Conservation (phyloP, 108 stramenopile genomes). For the Schizochytrium sp. region DNA sequence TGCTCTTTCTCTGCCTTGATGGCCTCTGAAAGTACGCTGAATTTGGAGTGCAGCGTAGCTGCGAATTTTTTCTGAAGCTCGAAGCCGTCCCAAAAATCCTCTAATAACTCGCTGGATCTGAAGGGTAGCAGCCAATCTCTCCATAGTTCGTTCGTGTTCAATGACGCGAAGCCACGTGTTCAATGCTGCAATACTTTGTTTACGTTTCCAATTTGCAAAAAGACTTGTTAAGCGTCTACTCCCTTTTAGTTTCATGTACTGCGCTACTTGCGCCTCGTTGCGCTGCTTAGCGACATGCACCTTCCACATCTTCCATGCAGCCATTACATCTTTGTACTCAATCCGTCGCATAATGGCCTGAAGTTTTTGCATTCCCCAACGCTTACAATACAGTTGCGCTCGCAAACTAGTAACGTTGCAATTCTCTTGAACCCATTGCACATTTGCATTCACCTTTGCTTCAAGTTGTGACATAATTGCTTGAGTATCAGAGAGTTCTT, state of each 20-base stretch:
- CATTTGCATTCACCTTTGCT: constrained; percentile 27
- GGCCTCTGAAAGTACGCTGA: neutral
- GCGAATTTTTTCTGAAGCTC: neutral
- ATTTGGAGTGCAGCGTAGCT: neutral
- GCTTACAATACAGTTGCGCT: constrained; percentile 48
- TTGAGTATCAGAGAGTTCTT: neutral
- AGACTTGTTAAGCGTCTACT: constrained; percentile 19
- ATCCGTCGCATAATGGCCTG: constrained; percentile 48
- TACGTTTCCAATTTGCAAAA: constrained; percentile 52
- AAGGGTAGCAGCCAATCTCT: constrained; percentile 27
- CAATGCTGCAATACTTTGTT: constrained; percentile 35
- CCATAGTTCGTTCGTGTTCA: constrained; percentile 8
- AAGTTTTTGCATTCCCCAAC: constrained; percentile 61
- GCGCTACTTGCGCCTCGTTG: constrained; percentile 53
- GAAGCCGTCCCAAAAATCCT: constrained; percentile 15
- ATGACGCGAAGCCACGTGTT: neutral
- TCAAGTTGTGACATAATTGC: neutral
- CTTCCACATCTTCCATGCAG: constrained; percentile 51
- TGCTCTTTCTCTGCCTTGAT: neutral
- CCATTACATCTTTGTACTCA: constrained; percentile 53
- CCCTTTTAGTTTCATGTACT: constrained; percentile 57
- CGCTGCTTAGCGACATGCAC: neutral
- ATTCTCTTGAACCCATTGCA: constrained; percentile 59
- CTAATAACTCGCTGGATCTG: constrained; percentile 38
- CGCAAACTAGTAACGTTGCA: constrained; percentile 43